Conservation (phyloP, 345 rosid species). For the Aegle marmelos region DNA sequence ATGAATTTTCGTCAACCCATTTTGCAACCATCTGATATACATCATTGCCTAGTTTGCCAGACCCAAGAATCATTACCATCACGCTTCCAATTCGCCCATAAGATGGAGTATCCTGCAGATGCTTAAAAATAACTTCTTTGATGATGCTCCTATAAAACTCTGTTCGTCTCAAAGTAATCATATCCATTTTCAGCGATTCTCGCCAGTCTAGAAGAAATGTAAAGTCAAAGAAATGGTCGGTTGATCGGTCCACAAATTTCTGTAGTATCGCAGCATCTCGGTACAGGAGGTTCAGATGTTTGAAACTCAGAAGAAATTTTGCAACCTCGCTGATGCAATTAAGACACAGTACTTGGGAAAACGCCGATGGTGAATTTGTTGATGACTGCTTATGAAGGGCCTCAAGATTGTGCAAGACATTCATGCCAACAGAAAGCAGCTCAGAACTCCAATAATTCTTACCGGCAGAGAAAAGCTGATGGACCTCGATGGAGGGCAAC, state of each 20-base stretch:
- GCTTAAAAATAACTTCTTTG: constrained; percentile 17
- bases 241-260: constrained; percentile 16
- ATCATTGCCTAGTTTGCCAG: constrained; percentile 12
- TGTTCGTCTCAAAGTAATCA: constrained; percentile 33
- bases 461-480: constrained; percentile 33
- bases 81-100: constrained; percentile 40
- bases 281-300: neutral
- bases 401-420: constrained; percentile 32
- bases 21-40: constrained; percentile 3
- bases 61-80: constrained; percentile 40
- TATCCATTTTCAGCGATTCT: constrained; percentile 20
- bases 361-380: constrained; percentile 21
- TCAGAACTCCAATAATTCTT: constrained; percentile 35
- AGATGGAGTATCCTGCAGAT: constrained; percentile 11
- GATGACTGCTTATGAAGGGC: constrained; percentile 5
- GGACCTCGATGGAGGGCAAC: constrained; percentile 14
- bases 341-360: constrained; percentile 24
- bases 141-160: constrained; percentile 19
- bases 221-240: constrained; percentile 10
- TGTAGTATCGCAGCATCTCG: constrained; percentile 1
- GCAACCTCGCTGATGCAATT: constrained; percentile 28
- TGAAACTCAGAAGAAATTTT: constrained; percentile 24
- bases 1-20: constrained; percentile 6
- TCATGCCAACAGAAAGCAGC: constrained; percentile 36
- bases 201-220: constrained; percentile 40